These are phyloP conservation scores for Nowakowskiella sp. DNA, from an alignment of 192 early-diverging fungal genomes.

Conservation along the genomic window DNA sequence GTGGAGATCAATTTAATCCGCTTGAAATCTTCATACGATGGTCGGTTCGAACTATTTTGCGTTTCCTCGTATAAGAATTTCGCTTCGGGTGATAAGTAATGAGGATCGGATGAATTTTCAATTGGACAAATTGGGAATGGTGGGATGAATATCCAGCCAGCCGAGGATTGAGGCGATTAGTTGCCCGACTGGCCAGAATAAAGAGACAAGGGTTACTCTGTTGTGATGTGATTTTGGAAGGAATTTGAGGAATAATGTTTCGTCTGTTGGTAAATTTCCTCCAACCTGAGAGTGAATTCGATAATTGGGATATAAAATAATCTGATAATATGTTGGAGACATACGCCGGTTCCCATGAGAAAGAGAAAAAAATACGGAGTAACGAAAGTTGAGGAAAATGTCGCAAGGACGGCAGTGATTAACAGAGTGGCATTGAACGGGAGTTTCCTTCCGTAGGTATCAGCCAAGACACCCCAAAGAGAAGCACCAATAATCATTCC, in stretches of 20 bases:
- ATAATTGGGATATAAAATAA: no score
- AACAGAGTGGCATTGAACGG: slow-evolving; percentile 71
- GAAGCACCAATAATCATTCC: slow-evolving; percentile 79
- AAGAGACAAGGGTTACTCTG: slow-evolving; percentile 72
- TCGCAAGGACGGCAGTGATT: slow-evolving; percentile 57
- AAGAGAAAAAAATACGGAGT: slow-evolving; percentile 56
- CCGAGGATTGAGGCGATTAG: slow-evolving; percentile 60
- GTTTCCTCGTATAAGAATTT: no score
- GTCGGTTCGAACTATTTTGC: slow-evolving; percentile 1
- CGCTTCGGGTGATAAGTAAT: neutral
- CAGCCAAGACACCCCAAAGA: slow-evolving; percentile 71
- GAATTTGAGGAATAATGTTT: slow-evolving; percentile 79
- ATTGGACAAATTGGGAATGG: slow-evolving; percentile 54
- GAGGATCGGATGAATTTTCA: slow-evolving; percentile 1
- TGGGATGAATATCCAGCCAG: slow-evolving; percentile 58
- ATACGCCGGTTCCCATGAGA: slow-evolving; percentile 68
- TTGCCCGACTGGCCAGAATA: slow-evolving; percentile 78
- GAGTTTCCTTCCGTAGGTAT: slow-evolving; percentile 61
- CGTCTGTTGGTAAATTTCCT: slow-evolving; percentile 49
- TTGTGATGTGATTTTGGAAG: slow-evolving; percentile 69
- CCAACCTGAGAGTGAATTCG: no score
- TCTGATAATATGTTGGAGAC: slow-evolving; percentile 53
- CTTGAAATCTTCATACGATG: slow-evolving; percentile 42
- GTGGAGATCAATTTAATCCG: slow-evolving; percentile 35
- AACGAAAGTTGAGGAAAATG: slow-evolving; percentile 54